Percentiles rank a stretch among this genome's conserved stretches.
Evolutionary conservation across 2,329 filamentous ascomycete genomes (phyloP).

Genomic region (Dendryphion nanum): DNA sequence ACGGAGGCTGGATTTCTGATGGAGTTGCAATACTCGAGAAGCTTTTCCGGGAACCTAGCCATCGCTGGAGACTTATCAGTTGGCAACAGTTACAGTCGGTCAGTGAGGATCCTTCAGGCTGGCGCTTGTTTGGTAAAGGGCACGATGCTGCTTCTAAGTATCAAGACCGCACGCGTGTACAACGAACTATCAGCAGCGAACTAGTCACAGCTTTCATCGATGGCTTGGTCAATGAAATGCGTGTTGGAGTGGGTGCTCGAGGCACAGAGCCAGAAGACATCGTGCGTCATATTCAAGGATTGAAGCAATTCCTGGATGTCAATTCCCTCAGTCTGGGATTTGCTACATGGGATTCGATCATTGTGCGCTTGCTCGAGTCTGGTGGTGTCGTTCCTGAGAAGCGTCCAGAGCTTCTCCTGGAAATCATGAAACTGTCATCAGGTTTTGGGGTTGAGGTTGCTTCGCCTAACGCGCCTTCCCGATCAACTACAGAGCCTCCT

Average conservation of each 20-base stretch:
- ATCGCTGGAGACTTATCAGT: constrained; percentile 35
- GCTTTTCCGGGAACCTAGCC: constrained; percentile 20
- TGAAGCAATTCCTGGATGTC: constrained; percentile 39
- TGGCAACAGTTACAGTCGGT: constrained; percentile 44
- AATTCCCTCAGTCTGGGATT: constrained; percentile 41
- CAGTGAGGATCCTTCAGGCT: constrained; percentile 18
- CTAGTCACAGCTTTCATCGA: constrained; percentile 57
- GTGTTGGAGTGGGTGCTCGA: constrained; percentile 43
- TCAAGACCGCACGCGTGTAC: constrained; percentile 31
- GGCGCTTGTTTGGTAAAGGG: constrained; percentile 24
- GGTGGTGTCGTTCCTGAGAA: constrained; percentile 45
- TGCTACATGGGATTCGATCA: constrained; percentile 45
- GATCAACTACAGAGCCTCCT: constrained; percentile 18
- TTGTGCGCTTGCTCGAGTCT: constrained; percentile 53
- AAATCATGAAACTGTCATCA: constrained; percentile 40
- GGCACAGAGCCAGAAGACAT: constrained; percentile 37
- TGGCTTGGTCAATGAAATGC: constrained; percentile 48
- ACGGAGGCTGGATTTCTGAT: constrained; percentile 47
- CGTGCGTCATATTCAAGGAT: constrained; percentile 31
- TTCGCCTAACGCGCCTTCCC: constrained; percentile 35
- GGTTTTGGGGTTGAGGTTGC: constrained; percentile 42
- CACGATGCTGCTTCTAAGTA: constrained; percentile 14
- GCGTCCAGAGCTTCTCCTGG: constrained; percentile 45
- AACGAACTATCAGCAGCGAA: constrained; percentile 57
- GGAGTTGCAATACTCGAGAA: constrained; percentile 41